Base-by-base conservation (phyloP, 2,329 filamentous ascomycete genomes). In the Cadophora sp. region DNA sequence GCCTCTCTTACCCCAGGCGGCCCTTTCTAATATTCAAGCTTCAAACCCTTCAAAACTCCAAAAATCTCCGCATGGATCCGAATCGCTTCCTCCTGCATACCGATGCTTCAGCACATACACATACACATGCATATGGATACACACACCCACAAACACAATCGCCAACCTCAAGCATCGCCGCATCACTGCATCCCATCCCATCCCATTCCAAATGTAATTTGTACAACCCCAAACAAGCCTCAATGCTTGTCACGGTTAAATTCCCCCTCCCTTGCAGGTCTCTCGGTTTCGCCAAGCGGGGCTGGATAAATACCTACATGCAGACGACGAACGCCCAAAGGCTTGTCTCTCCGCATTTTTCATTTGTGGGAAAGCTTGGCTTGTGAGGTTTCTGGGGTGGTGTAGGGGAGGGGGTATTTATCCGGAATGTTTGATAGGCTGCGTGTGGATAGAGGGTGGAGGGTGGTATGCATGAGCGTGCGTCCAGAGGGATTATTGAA, bases 331-430 rank as follows among this genome's bases (percentile, higher is more conserved):
- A 50, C 14, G 24, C 24, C 27, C 45, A 53, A 53, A 53, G 50
- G 50, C 50, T 53, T 53, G 50, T 53, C 24, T 53, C 50, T 53
- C 50, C 50, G 50, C 50, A 18, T 33, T 53, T 33, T 33, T n/a
- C 50, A 53, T 53, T 53, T 53, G 24, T 39, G 24, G 50, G 24
- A 53, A 53, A 53, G 50, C 50, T 53, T 53, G 50, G 22, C 30
- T 53, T 8, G 36, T 39, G 36, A 11, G 8, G 36, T 2, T 13
- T 5, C 5, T 6, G 36, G 36, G 36, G 36, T 9, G 30, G 4
- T 33, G 30, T 9, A 9, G 9, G 30, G 30, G 30, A 33, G 9
- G 36, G 36, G 36, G 8, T 39, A 39, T 30, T 30, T 30, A 30
- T 30, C 27, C 27, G 27, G 27, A 30, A 30, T 30, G 27, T 6